Percentiles rank a stretch among this genome's conserved stretches.
These are phyloP conservation scores for Stemphylium beticola DNA, from an alignment of 2,329 filamentous ascomycete genomes.

Conservation along the genomic window DNA sequence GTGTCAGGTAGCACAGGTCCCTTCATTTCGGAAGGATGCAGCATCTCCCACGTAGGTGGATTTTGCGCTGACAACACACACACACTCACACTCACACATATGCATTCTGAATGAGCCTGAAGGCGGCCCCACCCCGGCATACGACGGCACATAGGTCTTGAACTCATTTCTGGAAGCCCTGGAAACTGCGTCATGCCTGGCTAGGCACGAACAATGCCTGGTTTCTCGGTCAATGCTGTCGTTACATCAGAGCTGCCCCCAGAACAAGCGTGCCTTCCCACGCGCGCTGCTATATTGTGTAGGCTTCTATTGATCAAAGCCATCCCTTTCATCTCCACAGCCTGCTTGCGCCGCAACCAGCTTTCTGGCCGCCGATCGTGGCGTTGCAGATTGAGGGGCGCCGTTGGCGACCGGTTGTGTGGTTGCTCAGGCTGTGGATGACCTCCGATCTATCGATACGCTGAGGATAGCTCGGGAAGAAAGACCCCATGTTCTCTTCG, in stretches of 20 bases:
- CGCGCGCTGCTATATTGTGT: slow-evolving; percentile 27
- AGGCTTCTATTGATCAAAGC: slow-evolving; percentile 34
- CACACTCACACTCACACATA: slow-evolving; percentile 22
- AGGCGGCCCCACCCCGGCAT: slow-evolving; percentile 36
- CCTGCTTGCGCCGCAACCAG: slow-evolving; percentile 24
- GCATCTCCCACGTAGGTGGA: slow-evolving; percentile 45
- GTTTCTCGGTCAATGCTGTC: slow-evolving; percentile 21
- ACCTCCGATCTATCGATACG: slow-evolving; percentile 30
- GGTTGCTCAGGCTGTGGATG: slow-evolving; percentile 16
- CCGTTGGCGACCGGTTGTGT: slow-evolving; percentile 25
- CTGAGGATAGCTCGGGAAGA: slow-evolving; percentile 36
- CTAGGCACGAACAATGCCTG: slow-evolving; percentile 32
- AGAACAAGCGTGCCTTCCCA: slow-evolving; percentile 29
- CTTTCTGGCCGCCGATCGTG: slow-evolving; percentile 31
- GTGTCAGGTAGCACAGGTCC: slow-evolving; percentile 43
- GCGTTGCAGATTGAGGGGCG: slow-evolving; percentile 41
- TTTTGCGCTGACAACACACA: slow-evolving; percentile 38
- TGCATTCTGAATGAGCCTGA: slow-evolving; percentile 43
- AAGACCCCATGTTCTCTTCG: slow-evolving; percentile 26
- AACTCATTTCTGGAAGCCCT: slow-evolving; percentile 31
- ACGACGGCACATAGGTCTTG: slow-evolving; percentile 27
- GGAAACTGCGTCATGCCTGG: slow-evolving; percentile 33
- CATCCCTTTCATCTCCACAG: slow-evolving; percentile 23
- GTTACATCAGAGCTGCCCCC: slow-evolving; percentile 28
- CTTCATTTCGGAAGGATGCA: slow-evolving; percentile 50